Evolutionary conservation across 1,284 basidiomycete genomes (phyloP), one percentile per base, ranked within the genome.

Genomic region (Tilletia walkeri): DNA sequence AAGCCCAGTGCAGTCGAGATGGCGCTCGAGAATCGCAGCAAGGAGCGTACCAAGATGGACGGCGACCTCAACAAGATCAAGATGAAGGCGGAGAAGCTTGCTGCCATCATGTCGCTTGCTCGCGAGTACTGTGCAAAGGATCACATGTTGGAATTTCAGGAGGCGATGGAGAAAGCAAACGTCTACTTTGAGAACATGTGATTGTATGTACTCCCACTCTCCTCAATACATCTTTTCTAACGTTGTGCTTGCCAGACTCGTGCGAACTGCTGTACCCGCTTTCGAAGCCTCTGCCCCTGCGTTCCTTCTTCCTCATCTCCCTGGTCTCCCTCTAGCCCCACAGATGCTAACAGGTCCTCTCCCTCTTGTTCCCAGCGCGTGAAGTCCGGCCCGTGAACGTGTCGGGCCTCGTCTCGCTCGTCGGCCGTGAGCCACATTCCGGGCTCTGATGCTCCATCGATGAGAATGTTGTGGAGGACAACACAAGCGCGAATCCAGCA

Each of bases 401-500:
- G 20, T 18, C 36, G 56, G 10, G 56, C 56, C 56, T 18, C 7
- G 5, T 30, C 56, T 18, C 56, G 6, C 34, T 61, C 56, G 10
- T 61, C 24, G 14, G n/a, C 56, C 56, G 56, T 61, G 7, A 61
- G 36, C 24, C 56, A 61, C 12, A 10, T 10, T 9, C 56, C 56
- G 10, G 56, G 56, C 20, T 61, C 56, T 10, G 56, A 16, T 16
- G 7, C 56, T 9, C 18, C 56, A 34, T 61, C 56, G 9, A 61
- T 30, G 12, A 61, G 34, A 2, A 61, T 30, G 56, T 61, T 61
- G 56, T 61, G 56, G 12, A 61, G 34, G 7, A 61, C 34, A 24
- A 61, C 56, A 30, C 56, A 61, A 9, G 56, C 56, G 20, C 36
- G 20, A 30, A 61, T 61, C 56, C 56, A 61, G 56, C 56, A 38